These are phyloP conservation scores for Xylaria sp. DNA, from an alignment of 2,329 filamentous ascomycete species.

Conservation along the genomic window DNA sequence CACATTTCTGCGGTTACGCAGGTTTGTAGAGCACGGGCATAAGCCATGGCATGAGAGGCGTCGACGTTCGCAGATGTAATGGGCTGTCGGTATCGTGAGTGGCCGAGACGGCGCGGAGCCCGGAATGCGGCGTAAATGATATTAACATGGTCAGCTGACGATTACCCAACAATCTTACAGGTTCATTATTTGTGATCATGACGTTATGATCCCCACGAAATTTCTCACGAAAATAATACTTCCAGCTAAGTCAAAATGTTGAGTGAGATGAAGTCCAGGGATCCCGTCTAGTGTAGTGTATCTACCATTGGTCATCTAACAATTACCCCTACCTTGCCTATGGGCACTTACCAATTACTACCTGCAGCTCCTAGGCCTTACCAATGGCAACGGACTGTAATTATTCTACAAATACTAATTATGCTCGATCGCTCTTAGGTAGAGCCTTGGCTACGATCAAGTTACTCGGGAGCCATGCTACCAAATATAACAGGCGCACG, in stretches of 20 bases:
- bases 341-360: neutral
- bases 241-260: neutral
- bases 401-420: neutral
- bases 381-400: neutral
- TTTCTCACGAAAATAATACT: neutral
- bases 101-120: slow-evolving; percentile 20
- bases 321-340: too few relatives aligned
- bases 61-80: slow-evolving; percentile 1
- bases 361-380: neutral
- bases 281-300: neutral
- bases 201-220: slow-evolving; percentile 11
- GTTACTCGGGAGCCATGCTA: neutral
- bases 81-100: slow-evolving; percentile 17
- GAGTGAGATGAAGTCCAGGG: neutral
- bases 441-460: neutral
- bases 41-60: slow-evolving; percentile 23
- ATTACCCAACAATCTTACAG: slow-evolving; percentile 2
- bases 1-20: slow-evolving; percentile 18
- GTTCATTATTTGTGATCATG: slow-evolving; percentile 11
- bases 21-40: slow-evolving; percentile 7
- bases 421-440: neutral
- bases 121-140: slow-evolving; percentile 18
- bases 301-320: too few relatives aligned
- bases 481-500: neutral
- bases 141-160: slow-evolving; percentile 23